Conservation (phyloP, 331 rosid species). For the Cydonia oblonga region DNA sequence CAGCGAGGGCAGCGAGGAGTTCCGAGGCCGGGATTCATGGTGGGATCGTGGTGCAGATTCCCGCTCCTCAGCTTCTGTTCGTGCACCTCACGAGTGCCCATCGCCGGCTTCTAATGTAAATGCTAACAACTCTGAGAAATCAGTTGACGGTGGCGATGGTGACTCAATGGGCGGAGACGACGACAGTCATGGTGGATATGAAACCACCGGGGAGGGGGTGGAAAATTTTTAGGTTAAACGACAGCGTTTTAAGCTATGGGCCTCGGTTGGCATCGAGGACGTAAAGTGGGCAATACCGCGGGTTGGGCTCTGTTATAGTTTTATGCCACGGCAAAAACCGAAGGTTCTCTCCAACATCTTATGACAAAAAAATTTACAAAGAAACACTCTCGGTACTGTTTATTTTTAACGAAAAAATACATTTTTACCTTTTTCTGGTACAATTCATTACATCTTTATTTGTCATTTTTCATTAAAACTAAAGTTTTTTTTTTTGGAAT, state of each 20-base stretch:
- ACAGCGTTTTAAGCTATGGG: not conserved
- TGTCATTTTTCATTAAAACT: too few species aligned
- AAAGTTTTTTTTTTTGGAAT: too few species aligned
- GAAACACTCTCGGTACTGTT: too few species aligned
- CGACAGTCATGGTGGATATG: not conserved
- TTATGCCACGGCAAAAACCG: not conserved
- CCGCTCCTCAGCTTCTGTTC: constrained; percentile 66
- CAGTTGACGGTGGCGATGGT: not conserved
- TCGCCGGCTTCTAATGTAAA: not conserved
- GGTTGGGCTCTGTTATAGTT: not conserved
- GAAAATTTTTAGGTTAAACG: not conserved
- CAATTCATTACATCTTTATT: too few species aligned
- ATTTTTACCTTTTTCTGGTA: too few species aligned
- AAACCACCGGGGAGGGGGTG: not conserved
- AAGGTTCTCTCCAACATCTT: too few species aligned
- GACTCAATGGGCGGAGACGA: not conserved
- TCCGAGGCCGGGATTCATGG: constrained; percentile 80
- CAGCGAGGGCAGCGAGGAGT: constrained; percentile 80
- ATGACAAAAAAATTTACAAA: too few species aligned
- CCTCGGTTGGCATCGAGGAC: not conserved
- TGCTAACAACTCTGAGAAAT: not conserved
- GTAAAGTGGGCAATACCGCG: not conserved
- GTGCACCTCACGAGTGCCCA: constrained; percentile 82
- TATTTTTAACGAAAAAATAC: too few species aligned
- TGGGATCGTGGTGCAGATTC: constrained; percentile 63